Conservation (phyloP, 768 basidiomycete genomes). For the Boletus sp. region DNA sequence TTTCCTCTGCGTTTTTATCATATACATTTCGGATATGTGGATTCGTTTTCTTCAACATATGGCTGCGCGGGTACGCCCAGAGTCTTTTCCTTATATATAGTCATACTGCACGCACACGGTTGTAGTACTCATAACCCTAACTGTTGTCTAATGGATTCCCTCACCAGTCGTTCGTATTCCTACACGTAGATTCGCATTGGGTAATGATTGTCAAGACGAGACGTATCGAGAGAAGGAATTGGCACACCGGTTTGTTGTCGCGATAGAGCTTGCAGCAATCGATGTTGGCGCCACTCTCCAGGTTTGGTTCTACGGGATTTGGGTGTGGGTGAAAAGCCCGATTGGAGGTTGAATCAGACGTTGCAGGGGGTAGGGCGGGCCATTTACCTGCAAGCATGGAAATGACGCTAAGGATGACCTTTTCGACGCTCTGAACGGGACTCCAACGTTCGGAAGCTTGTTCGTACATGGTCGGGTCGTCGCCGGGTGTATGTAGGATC, state of each 20-base stretch:
- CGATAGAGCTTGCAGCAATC: conserved; percentile 96
- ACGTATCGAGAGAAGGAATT: neutral
- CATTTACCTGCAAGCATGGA: conserved; percentile 87
- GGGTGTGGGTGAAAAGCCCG: no score
- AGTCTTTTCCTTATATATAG: conserved; percentile 9
- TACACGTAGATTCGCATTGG: conserved; percentile 15
- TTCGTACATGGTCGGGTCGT: conserved; percentile 92
- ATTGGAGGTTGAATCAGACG: no score
- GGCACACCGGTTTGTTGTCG: conserved; percentile 64
- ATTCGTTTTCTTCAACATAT: neutral
- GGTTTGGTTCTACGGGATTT: conserved; percentile 73
- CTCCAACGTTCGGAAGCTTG: conserved; percentile 96
- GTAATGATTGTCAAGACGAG: neutral
- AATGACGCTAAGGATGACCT: conserved; percentile 92
- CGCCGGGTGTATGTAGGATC: conserved; percentile 91
- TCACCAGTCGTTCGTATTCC: conserved; percentile 88
- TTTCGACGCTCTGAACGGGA: conserved; percentile 98
- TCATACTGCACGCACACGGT: conserved; percentile 9
- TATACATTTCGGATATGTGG: neutral
- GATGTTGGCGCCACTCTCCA: conserved; percentile 96
- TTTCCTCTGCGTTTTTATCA: neutral
- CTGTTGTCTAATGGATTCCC: conserved; percentile 80
- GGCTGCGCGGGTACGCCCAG: conserved; percentile 5
- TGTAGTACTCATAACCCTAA: conserved; percentile 57
- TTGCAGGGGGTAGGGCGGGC: no score